phyloP scores from a whole-genome alignment of 805 yeast species.

The Dipodascus geniculatus region DNA sequence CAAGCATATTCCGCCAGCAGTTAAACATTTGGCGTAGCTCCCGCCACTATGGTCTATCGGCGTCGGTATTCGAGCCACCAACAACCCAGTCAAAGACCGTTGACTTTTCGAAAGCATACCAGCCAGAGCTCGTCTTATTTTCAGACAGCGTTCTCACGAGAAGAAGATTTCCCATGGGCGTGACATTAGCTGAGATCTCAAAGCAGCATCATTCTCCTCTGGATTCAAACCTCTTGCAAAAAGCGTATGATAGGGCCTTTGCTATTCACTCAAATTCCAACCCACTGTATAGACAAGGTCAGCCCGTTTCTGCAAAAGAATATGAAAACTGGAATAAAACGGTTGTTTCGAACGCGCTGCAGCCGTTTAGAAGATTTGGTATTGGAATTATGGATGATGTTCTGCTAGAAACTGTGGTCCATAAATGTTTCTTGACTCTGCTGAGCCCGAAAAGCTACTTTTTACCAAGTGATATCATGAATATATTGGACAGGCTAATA shows the following conservation, averaged over 20 bases:
- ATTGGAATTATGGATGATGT: neutral
- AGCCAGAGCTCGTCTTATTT: slow-evolving; percentile 1
- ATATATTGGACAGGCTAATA: neutral
- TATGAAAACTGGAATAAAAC: neutral
- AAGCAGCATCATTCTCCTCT: neutral
- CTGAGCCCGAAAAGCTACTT: neutral
- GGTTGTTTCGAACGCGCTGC: neutral
- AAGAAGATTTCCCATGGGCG: neutral
- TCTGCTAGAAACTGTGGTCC: neutral
- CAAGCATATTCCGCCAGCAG: too few relatives aligned
- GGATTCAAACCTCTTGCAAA: neutral
- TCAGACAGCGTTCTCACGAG: neutral
- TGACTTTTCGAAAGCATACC: neutral
- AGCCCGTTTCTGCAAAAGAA: neutral
- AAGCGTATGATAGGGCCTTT: neutral
- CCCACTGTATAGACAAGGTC: neutral
- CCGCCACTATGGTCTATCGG: neutral
- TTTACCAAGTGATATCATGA: neutral
- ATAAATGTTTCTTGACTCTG: neutral
- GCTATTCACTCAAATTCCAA: neutral
- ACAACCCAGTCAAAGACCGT: neutral
- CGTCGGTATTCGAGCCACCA: neutral
- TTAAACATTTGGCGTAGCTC: too few relatives aligned
- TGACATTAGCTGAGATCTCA: neutral
- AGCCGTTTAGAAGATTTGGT: neutral